Evolutionary conservation across 768 basidiomycete species (phyloP), one percentile per base, ranked within the genome.

Genomic region (Termitomyces sp.): DNA sequence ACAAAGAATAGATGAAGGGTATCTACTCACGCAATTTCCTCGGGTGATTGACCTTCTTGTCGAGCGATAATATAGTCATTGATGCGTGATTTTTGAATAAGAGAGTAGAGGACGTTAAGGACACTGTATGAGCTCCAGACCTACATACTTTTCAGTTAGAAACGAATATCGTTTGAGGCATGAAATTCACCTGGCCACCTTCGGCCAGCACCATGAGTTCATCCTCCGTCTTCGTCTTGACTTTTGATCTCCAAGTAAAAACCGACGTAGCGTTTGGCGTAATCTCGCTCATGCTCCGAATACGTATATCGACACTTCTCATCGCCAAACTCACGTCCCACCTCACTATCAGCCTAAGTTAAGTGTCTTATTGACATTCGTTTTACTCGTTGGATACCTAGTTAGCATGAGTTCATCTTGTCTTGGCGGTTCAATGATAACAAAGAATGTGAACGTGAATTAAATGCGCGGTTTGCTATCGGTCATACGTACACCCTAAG

Each of bases 51-150:
- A 26, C 93, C 91, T 62, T 86, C 79, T 65, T 90, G 84, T 58
- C 87, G 82, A 7, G 96, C 95, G 59, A 77, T 69, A 58, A 99
- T 86, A 73, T 94, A 92, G 70, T 98, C 94, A 72, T 95, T 94
- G 73, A 94, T 91, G 71, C 87, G 87, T 6, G 90, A 92, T 73
- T 98, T 98, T 82, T 98, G 96, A 62, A 99, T 95, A 65, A 99
- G 82, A 20, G 94, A 98, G 77, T 99, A 99, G 28, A 99, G 81
- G 40, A 99, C 96, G 74, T 99, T 98, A 65, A 99, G 81, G 28
- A 98, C 96, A 61, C 91, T 94, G 77, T 99, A 99, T 52, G 94
- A 96, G 65, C 90, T 94, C 97, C 97, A 99, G 57, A 95, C 88
- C 84, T 94, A 63, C 24, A n/a, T 44, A 30, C 48, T n/a, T 18